These are phyloP conservation scores for Acacia melanoxylon DNA, from an alignment of 306 rosid species.

Conservation along the genomic window DNA sequence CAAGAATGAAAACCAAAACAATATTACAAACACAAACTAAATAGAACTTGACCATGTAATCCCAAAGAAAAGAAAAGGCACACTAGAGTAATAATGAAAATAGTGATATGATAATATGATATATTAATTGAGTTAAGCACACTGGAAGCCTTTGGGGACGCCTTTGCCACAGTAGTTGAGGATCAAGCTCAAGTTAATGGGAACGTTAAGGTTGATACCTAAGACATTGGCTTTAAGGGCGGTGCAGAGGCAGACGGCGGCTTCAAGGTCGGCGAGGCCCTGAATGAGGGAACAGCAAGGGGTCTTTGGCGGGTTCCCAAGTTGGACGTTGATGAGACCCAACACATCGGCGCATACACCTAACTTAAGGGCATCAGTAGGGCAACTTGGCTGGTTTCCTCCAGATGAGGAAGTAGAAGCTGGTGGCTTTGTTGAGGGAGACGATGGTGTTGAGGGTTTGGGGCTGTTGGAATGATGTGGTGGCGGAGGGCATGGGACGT, in stretches of 20 bases:
- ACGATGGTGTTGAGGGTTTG: slow-evolving; percentile 16
- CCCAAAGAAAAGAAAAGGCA: no score
- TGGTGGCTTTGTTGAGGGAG: slow-evolving; percentile 31
- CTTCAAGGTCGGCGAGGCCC: slow-evolving; percentile 75
- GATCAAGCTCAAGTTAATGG: slow-evolving; percentile 60
- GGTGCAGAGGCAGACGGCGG: slow-evolving; percentile 89
- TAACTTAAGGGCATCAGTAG: slow-evolving; percentile 61
- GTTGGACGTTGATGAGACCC: slow-evolving; percentile 55
- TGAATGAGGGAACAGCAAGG: slow-evolving; percentile 68
- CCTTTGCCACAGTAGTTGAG: slow-evolving; percentile 70
- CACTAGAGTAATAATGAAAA: not conserved
- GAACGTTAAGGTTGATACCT: slow-evolving; percentile 64
- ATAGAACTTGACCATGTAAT: no score
- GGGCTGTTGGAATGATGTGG: slow-evolving; percentile 36
- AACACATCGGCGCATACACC: slow-evolving; percentile 76
- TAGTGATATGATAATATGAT: not conserved
- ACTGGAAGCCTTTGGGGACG: slow-evolving; percentile 53
- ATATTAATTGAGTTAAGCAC: slow-evolving; percentile 36
- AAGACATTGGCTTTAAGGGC: slow-evolving; percentile 66
- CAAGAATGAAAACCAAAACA: no score
- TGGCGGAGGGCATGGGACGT: slow-evolving; percentile 63
- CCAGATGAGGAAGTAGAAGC: slow-evolving; percentile 17
- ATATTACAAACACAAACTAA: no score
- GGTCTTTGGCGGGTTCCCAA: slow-evolving; percentile 63
- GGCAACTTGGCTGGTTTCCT: slow-evolving; percentile 37